Conservation (phyloP, 352 stramenopile genomes). For the Globisporangium uncinulatum region DNA sequence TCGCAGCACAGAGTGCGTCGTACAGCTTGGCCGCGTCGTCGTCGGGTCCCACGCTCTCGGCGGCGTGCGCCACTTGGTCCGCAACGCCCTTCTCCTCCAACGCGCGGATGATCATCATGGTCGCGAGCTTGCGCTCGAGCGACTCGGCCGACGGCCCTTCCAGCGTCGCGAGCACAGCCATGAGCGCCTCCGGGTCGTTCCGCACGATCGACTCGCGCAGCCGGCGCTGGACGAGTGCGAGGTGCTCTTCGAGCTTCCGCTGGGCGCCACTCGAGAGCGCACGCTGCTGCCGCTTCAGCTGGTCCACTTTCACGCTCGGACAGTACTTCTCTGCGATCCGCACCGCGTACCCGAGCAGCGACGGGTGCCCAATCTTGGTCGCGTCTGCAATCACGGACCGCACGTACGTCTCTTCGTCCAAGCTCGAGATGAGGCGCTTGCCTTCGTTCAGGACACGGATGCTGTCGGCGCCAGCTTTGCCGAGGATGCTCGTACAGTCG, state of each 20-base stretch:
- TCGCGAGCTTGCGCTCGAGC: slow-evolving; percentile 67
- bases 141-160: slow-evolving; percentile 63
- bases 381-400: slow-evolving; percentile 66
- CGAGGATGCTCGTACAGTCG: slow-evolving; percentile 51
- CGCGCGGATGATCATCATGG: slow-evolving; percentile 77
- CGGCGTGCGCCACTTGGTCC: slow-evolving; percentile 37
- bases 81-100: slow-evolving; percentile 67
- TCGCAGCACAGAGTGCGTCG: slow-evolving; percentile 23
- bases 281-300: slow-evolving; percentile 24
- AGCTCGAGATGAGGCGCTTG: slow-evolving; percentile 38
- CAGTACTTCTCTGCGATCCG: slow-evolving; percentile 54
- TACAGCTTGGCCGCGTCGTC: slow-evolving; percentile 17
- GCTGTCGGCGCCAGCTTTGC: slow-evolving; percentile 40
- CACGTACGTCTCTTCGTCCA: slow-evolving; percentile 78
- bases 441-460: slow-evolving; percentile 58
- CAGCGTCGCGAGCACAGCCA: slow-evolving; percentile 57
- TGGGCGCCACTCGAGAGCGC: slow-evolving; percentile 29
- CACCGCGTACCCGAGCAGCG: slow-evolving; percentile 63
- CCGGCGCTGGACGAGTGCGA: slow-evolving; percentile 40
- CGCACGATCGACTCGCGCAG: slow-evolving; percentile 54
- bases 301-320: slow-evolving; percentile 47
- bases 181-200: slow-evolving; percentile 62
- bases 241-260: slow-evolving; percentile 30
- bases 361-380: slow-evolving; percentile 41
- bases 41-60: slow-evolving; percentile 8